Evolutionary conservation across 306 rosid genomes (phyloP).

Genomic region (Trifolium repens): DNA sequence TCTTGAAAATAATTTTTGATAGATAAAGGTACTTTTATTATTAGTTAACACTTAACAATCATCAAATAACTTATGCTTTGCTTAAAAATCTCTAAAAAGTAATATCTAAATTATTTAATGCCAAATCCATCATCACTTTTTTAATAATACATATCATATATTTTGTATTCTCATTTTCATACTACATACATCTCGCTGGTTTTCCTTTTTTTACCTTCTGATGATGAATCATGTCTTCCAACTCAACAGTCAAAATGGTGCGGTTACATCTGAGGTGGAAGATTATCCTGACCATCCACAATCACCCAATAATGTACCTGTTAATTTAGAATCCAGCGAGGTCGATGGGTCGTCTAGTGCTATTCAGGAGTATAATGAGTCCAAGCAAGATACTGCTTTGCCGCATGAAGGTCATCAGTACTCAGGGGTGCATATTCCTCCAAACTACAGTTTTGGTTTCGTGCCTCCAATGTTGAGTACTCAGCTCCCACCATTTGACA

Average conservation of each 20-base stretch:
- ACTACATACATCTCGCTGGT: constrained; percentile 1
- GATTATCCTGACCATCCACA: constrained; percentile 70
- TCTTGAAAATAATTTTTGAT: background rate
- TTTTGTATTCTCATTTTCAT: constrained; percentile 29
- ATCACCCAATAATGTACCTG: constrained; percentile 62
- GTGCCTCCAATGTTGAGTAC: constrained; percentile 78
- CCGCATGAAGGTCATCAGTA: constrained; percentile 76
- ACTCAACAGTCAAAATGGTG: constrained; percentile 63
- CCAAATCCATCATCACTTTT: background rate
- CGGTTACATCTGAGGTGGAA: constrained; percentile 58
- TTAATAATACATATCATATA: background rate
- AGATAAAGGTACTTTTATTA: no score
- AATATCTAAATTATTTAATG: background rate
- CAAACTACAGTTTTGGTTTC: constrained; percentile 73
- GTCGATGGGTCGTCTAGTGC: constrained; percentile 75
- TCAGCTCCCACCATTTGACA: constrained; percentile 78
- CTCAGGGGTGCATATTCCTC: constrained; percentile 62
- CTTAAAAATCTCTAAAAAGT: background rate
- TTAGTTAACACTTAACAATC: background rate
- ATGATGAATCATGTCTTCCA: constrained; percentile 22
- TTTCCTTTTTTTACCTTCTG: constrained; percentile 30
- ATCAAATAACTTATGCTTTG: background rate
- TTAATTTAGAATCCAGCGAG: constrained; percentile 64
- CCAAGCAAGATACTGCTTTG: constrained; percentile 71
- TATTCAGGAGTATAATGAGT: constrained; percentile 61